Evolutionary conservation across 441 rosid species (phyloP), one percentile per base, ranked within the genome.

Genomic region (Brassica balearica): DNA sequence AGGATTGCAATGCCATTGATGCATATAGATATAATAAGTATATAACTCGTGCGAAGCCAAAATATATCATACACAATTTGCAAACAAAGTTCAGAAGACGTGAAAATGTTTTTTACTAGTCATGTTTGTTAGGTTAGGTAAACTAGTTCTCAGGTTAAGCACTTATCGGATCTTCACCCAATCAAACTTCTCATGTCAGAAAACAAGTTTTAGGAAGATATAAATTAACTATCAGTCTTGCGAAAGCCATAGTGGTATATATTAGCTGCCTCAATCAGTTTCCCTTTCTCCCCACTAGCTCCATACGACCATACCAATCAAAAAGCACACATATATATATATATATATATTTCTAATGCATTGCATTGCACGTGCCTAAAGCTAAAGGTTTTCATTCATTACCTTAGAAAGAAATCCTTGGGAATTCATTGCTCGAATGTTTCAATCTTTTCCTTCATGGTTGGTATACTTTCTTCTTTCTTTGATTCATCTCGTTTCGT

Each of bases 381-480:
- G 19, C 10, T 12, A 0, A 20, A 58, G 32, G 11, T 36, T 36
- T 3, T 22, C 2, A 62, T 29, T 27, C 2, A 27, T 12, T 27
- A n/a, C 41, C 20, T n/a, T 29, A n/a, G 20, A 19, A 14, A n/a
- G 36, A 61, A 41, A 41, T 41, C 48, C 48, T 41, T 41, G 48
- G 48, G 12, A 46, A 46, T 60, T 11, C 65, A 25, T 29, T 7
- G 67, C 41, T 27, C 41, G 11, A 62, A 29, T 27, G 20, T 29
- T 29, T 29, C 17, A 14, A 29, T 63, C 11, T n/a, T 14, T 63
- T 63, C 43, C 38, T 63, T 63, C 43, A 7, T 63, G 8, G 38
- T 63, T 63, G 43, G 38, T 29, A 12, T 61, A 61, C 4, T 59
- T 59, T 22, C 64, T 59, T 59, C 14, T 22, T 59, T 59, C 29